phyloP scores from a whole-genome alignment of 2,329 filamentous ascomycete species.

The Claviceps sp. region DNA sequence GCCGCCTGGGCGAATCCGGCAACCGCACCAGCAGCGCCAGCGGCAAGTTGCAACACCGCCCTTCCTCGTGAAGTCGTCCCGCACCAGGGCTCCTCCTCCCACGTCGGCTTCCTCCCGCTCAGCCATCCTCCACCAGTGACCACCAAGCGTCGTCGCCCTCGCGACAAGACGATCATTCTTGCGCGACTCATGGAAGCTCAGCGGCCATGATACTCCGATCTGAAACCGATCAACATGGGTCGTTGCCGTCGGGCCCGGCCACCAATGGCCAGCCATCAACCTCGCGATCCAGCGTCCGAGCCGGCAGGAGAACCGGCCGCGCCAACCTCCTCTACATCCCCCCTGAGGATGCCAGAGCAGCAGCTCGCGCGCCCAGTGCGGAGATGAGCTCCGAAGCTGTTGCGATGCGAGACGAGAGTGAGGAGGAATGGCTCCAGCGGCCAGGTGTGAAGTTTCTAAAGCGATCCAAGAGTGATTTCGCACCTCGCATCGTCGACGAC shows the following conservation, averaged over 20 bases:
- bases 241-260: conserved; percentile 14
- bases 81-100: conserved; percentile 13
- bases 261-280: conserved; percentile 18
- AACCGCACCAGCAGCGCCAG: conserved; percentile 4
- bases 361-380: conserved; percentile 29
- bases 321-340: conserved; percentile 15
- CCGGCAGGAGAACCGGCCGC: conserved; percentile 17
- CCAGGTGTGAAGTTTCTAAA: conserved; percentile 36
- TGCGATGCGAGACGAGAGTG: conserved; percentile 19
- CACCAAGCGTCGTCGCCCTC: conserved; percentile 11
- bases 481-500: conserved; percentile 27
- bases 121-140: conserved; percentile 4
- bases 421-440: conserved; percentile 23
- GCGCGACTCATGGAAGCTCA: conserved; percentile 11
- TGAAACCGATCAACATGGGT: conserved; percentile 16
- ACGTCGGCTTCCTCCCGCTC: conserved; percentile 7
- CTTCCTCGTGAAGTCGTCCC: neutral
- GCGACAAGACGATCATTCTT: conserved; percentile 10
- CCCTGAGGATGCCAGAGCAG: conserved; percentile 26
- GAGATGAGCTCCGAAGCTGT: conserved; percentile 20
- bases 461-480: conserved; percentile 45
- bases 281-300: conserved; percentile 15
- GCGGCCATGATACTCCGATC: conserved; percentile 20
- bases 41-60: conserved; percentile 4
- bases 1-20: conserved; percentile 1